Evolutionary conservation across 495 filamentous ascomycete genomes (phyloP).

Genomic region (Recurvomyces mirabilis): DNA sequence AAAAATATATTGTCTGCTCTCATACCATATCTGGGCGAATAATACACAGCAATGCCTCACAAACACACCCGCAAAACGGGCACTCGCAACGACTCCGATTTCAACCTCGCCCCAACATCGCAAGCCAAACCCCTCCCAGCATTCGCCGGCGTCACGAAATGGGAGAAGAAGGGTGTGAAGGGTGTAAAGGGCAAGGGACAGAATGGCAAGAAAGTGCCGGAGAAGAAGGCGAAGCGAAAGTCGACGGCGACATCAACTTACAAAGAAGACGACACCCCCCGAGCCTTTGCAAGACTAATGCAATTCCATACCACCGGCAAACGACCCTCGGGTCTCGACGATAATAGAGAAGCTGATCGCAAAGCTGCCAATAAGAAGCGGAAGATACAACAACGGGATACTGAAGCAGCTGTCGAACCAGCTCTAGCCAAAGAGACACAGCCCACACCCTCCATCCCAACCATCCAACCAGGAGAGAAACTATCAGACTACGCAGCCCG

Average conservation of each 20-base stretch:
- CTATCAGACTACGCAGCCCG: conserved; percentile 73
- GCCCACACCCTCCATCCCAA: too few relatives aligned
- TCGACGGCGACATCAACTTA: conserved; percentile 29
- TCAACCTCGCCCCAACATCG: conserved; percentile 63
- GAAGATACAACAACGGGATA: conserved; percentile 17
- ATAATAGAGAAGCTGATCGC: conserved; percentile 36
- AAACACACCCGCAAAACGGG: conserved; percentile 58
- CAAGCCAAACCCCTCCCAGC: conserved; percentile 59
- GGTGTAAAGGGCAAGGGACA: too few relatives aligned
- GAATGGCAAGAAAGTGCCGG: background rate
- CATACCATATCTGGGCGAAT: too few relatives aligned
- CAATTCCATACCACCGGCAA: conserved; percentile 45
- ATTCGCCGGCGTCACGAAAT: background rate
- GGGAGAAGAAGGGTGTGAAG: too few relatives aligned
- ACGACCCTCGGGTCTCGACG: conserved; percentile 52
- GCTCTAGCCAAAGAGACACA: conserved; percentile 10
- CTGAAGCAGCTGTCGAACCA: background rate
- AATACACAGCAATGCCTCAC: conserved; percentile 82
- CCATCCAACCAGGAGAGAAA: conserved; percentile 70
- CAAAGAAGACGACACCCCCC: conserved; percentile 66
- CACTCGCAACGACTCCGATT: conserved; percentile 40
- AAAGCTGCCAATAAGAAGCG: conserved; percentile 41
- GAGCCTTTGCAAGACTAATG: conserved; percentile 76
- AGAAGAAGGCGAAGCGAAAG: conserved; percentile 28
- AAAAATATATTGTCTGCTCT: too few relatives aligned